A percentile compares a stretch with the other conserved stretches of the same genome.
These are phyloP conservation scores for Limonium bicolor DNA, from an alignment of 148 eudicot genomes.

Conservation along the genomic window DNA sequence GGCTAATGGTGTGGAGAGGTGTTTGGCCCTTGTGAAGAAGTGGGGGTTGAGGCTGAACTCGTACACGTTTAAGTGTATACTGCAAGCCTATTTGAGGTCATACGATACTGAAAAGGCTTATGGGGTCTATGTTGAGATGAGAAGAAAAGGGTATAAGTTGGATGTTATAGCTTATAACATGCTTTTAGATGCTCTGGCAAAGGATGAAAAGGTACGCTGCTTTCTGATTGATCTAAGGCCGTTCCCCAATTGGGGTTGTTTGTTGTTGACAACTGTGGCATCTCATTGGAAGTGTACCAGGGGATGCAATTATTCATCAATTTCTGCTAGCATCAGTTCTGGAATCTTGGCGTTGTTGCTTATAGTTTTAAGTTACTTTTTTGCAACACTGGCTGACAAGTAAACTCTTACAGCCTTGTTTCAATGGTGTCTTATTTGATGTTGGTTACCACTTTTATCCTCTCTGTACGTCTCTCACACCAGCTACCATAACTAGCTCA, in stretches of 20 bases:
- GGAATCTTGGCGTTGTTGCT: too few relatives aligned
- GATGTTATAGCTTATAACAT: constrained; percentile 67
- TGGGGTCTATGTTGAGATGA: constrained; percentile 43
- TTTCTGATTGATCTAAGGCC: neutral
- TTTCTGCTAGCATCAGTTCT: too few relatives aligned
- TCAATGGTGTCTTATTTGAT: too few relatives aligned
- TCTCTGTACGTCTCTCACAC: too few relatives aligned
- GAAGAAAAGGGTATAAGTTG: constrained; percentile 40
- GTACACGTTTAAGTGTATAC: constrained; percentile 59
- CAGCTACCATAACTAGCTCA: too few relatives aligned
- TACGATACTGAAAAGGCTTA: constrained; percentile 25
- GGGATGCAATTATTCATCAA: too few relatives aligned
- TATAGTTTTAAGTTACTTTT: too few relatives aligned
- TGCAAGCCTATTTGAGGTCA: constrained; percentile 73
- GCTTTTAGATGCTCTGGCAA: constrained; percentile 74
- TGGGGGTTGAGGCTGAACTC: constrained; percentile 71
- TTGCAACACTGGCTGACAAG: too few relatives aligned
- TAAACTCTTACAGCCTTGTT: too few relatives aligned
- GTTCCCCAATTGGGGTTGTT: neutral
- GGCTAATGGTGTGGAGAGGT: constrained; percentile 34
- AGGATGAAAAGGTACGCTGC: constrained; percentile 39
- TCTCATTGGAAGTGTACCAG: too few relatives aligned
- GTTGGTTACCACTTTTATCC: too few relatives aligned
- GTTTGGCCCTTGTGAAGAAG: constrained; percentile 45
- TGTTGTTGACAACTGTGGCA: too few relatives aligned